Evolutionary conservation across 2,329 filamentous ascomycete genomes (phyloP).

Genomic region (Aspergillus neotritici): DNA sequence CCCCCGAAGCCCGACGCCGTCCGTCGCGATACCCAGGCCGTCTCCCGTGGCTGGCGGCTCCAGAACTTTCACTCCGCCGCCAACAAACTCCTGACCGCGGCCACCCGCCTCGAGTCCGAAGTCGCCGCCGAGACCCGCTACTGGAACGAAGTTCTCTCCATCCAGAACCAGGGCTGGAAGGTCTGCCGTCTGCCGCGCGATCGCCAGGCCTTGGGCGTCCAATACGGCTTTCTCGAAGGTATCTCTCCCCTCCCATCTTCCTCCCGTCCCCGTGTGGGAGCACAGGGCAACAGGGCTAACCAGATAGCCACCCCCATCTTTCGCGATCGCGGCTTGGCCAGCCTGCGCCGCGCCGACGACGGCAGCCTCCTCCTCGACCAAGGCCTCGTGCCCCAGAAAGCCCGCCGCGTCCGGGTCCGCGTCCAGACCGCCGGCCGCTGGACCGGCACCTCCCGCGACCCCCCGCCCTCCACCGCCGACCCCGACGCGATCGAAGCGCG

Average conservation of each 20-base stretch:
- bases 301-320: constrained; percentile 50
- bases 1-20: constrained; percentile 55
- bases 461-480: constrained; percentile 10
- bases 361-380: constrained; percentile 71
- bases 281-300: no score
- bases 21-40: constrained; percentile 48
- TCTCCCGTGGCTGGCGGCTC: constrained; percentile 67
- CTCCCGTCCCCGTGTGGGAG: no score
- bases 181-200: constrained; percentile 71
- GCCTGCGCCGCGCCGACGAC: constrained; percentile 66
- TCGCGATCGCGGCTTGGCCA: constrained; percentile 69
- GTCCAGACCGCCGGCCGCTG: constrained; percentile 54
- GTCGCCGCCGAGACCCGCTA: constrained; percentile 76
- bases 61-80: constrained; percentile 70
- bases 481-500: constrained; percentile 32
- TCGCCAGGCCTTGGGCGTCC: constrained; percentile 69
- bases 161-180: constrained; percentile 81
- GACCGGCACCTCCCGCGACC: constrained; percentile 49
- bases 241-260: constrained; percentile 13
- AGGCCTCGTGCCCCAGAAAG: constrained; percentile 45
- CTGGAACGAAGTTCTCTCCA: constrained; percentile 77
- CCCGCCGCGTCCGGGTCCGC: constrained; percentile 61
- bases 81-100: constrained; percentile 66
- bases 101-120: constrained; percentile 67
- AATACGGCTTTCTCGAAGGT: constrained; percentile 82